Base-by-base conservation (phyloP, 2,329 filamentous ascomycete species). In the Cladobotryum mycophilum region DNA sequence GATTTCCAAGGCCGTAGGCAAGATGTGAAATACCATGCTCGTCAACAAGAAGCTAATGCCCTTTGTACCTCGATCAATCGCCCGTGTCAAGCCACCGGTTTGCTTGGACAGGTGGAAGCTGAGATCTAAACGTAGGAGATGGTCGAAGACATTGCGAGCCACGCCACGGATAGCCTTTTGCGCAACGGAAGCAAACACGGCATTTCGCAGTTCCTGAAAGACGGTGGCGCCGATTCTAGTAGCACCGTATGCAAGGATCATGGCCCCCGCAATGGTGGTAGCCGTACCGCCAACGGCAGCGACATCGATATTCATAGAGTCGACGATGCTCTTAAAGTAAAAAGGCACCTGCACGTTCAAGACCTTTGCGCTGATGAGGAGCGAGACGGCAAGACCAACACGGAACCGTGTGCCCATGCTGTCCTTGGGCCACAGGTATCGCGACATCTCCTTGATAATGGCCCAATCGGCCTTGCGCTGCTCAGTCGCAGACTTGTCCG, bases 301-400 rank as follows among this genome's bases (percentile, higher is more conserved):
- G 65, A 96, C 85, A 68, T 99, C 93, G 59, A 99, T 81, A 67
- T 99, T 99, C 89, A 99, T 96, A 17, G 89, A 84, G 68, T 99
- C 95, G 40, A 99, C 89, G 57, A 99, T 97, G 68, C 75, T 91
- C 76, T 97, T 97, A 76, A 99, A 99, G 76, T 96, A 99, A 67
- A 99, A 99, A 0, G 93, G 93, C 43, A 99, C 89, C 73, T 99
- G 90, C 14, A 99, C 93, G 68, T 97, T 99, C 63, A 99, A 76
- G 45, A 95, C 82, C 78, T 99, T 99, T 65, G 90, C 89, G 53
- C 91, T 89, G 18, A 99, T 72, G 36, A 99, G 78, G 55, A 99
- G 72, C 7, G 79, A 82, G 3, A 99, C 79, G n/a, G 92, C 90
- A 44, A 95, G 72, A 11, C 87, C 81, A 34, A 99, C 93, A 55